phyloP scores from a whole-genome alignment of 768 basidiomycete species.

The Mycena vulgaris region DNA sequence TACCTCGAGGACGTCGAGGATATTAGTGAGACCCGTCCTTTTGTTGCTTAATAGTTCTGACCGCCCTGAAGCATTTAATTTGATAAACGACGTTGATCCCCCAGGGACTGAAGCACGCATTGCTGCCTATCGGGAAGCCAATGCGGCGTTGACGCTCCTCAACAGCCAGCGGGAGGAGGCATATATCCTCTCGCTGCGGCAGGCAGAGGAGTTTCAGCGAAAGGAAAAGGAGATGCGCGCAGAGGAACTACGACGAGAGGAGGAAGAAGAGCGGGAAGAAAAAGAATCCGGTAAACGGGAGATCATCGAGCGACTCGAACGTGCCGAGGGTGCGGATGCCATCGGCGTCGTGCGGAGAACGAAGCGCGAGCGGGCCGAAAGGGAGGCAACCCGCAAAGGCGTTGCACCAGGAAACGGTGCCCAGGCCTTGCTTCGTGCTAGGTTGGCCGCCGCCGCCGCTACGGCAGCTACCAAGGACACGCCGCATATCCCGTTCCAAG shows the following conservation, averaged over 20 bases:
- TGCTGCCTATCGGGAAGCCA: slow-evolving; percentile 82
- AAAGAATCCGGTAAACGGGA: slow-evolving; percentile 79
- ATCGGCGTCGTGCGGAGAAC: slow-evolving; percentile 76
- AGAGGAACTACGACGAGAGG: slow-evolving; percentile 73
- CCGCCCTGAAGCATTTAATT: slow-evolving; percentile 86
- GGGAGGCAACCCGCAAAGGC: slow-evolving; percentile 56
- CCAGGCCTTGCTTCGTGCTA: slow-evolving; percentile 58
- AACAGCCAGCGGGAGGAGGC: slow-evolving; percentile 89
- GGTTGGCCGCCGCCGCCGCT: slow-evolving; percentile 71
- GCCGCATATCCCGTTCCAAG: slow-evolving; percentile 85
- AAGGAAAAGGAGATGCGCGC: slow-evolving; percentile 80
- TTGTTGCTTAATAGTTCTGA: slow-evolving; percentile 6
- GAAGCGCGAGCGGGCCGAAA: slow-evolving; percentile 73
- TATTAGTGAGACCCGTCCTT: slow-evolving; percentile 61
- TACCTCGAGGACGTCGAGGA: slow-evolving; percentile 98
- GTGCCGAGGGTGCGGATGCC: slow-evolving; percentile 79
- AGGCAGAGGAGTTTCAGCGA: slow-evolving; percentile 87
- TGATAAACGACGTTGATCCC: slow-evolving; percentile 91
- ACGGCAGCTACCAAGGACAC: slow-evolving; percentile 77
- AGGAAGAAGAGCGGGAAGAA: slow-evolving; percentile 85
- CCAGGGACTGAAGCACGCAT: slow-evolving; percentile 89
- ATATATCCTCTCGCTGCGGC: slow-evolving; percentile 77
- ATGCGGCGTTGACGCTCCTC: slow-evolving; percentile 85
- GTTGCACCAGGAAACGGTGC: slow-evolving; percentile 64
- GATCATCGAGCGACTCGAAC: slow-evolving; percentile 86